Conservation (phyloP, 768 basidiomycete genomes). For the Rhodotorula graminis region DNA sequence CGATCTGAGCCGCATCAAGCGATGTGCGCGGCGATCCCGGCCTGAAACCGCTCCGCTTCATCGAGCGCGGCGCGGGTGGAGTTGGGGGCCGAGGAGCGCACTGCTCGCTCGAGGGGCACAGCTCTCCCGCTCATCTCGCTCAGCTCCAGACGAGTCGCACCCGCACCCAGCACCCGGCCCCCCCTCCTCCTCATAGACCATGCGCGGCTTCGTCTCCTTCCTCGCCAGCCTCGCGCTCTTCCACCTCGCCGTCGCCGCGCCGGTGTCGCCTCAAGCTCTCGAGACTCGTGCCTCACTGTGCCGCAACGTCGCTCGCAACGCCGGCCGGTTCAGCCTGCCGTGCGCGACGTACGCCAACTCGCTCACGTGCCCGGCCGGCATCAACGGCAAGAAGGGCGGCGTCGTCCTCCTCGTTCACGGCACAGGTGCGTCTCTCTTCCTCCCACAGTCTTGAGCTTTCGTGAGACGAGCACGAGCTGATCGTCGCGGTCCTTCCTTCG, state of each 20-base stretch:
- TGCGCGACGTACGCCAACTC: conserved; percentile 25
- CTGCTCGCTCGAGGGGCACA: too few species aligned
- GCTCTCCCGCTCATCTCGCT: too few species aligned
- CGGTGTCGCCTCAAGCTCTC: not conserved
- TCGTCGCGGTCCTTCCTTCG: not conserved
- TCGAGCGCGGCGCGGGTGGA: too few species aligned
- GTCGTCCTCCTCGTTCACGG: conserved; percentile 45
- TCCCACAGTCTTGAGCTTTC: too few species aligned
- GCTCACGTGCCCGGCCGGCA: conserved; percentile 42
- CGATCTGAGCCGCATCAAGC: too few species aligned
- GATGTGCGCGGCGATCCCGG: too few species aligned
- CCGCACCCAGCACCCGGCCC: too few species aligned
- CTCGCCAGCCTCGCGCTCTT: not conserved
- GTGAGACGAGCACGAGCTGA: not conserved
- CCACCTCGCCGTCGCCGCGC: not conserved
- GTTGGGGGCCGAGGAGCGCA: too few species aligned
- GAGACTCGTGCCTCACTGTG: not conserved
- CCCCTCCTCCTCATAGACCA: not conserved
- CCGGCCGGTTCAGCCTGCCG: conserved; percentile 9
- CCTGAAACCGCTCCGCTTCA: too few species aligned
- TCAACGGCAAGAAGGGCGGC: conserved; percentile 36
- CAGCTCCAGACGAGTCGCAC: too few species aligned
- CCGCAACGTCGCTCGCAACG: not conserved
- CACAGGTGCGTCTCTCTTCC: conserved; percentile 30
- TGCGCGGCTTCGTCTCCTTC: not conserved